Evolutionary conservation across 2,329 filamentous ascomycete genomes (phyloP).

Genomic region (Stachybotrys elegans): DNA sequence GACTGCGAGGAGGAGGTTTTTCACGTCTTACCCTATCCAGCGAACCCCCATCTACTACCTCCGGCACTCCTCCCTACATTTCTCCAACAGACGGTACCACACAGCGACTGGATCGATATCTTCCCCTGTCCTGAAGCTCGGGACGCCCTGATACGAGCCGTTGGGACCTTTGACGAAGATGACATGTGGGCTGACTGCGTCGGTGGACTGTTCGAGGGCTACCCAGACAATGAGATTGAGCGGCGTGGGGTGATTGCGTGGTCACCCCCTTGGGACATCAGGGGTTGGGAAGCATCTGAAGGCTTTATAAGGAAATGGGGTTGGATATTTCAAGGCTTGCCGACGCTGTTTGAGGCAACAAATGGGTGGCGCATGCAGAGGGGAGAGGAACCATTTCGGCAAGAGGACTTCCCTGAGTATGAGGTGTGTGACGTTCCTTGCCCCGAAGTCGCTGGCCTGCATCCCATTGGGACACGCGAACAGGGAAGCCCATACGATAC

Average conservation of each 20-base stretch:
- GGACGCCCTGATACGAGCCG: conserved; percentile 30
- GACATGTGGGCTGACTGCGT: conserved; percentile 37
- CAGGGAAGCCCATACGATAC: no score
- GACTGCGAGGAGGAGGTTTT: conserved; percentile 12
- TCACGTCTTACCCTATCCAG: conserved; percentile 9
- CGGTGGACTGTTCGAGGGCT: conserved; percentile 37
- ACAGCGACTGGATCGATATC: conserved; percentile 35
- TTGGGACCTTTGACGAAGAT: conserved; percentile 34
- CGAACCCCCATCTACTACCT: conserved; percentile 21
- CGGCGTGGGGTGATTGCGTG: conserved; percentile 36
- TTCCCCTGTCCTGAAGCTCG: conserved; percentile 29
- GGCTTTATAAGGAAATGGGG: conserved; percentile 16
- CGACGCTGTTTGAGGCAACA: conserved; percentile 9
- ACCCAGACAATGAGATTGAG: conserved; percentile 34
- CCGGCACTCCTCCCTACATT: conserved; percentile 27
- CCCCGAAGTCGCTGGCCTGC: no score
- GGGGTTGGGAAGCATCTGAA: conserved; percentile 15
- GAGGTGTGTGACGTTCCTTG: no score
- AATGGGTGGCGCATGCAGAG: conserved; percentile 11
- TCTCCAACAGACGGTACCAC: conserved; percentile 32
- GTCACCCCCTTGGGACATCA: conserved; percentile 20
- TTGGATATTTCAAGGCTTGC: conserved; percentile 10
- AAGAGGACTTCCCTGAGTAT: neutral
- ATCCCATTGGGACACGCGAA: no score
- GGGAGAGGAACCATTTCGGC: neutral